Conservation (phyloP, 495 filamentous ascomycete species). For the Neurospora sp. region DNA sequence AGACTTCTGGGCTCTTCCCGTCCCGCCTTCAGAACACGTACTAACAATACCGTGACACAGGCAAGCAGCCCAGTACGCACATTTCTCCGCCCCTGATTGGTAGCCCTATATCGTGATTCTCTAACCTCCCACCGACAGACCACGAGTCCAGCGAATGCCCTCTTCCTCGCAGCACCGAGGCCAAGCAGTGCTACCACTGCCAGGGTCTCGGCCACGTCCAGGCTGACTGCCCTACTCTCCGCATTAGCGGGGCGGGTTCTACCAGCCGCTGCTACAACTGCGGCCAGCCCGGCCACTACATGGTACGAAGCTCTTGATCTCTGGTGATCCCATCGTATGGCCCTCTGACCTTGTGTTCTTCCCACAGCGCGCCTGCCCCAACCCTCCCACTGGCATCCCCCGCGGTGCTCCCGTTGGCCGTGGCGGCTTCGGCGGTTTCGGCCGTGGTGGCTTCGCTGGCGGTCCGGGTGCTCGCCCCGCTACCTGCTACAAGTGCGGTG, state of each 20-base stretch:
- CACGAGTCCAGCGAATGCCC: slow-evolving; percentile 98
- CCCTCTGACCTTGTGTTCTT: slow-evolving; percentile 1
- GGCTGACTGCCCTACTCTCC: slow-evolving; percentile 95
- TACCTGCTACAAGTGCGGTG: slow-evolving; percentile 99
- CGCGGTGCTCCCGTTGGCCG: slow-evolving; percentile 55
- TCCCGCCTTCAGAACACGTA: not conserved
- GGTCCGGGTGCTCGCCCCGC: slow-evolving; percentile 57
- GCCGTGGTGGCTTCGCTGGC: slow-evolving; percentile 57
- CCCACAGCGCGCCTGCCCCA: slow-evolving; percentile 71
- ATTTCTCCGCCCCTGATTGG: slow-evolving; percentile 9
- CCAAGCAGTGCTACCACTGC: slow-evolving; percentile 99
- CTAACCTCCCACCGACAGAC: slow-evolving; percentile 47
- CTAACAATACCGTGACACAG: slow-evolving; percentile 29
- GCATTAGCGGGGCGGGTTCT: slow-evolving; percentile 67
- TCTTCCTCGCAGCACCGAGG: slow-evolving; percentile 89
- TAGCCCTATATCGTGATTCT: slow-evolving; percentile 1
- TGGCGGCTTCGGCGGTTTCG: slow-evolving; percentile 51
- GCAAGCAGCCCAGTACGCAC: slow-evolving; percentile 73
- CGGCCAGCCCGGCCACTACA: slow-evolving; percentile 83
- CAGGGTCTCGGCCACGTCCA: slow-evolving; percentile 97
- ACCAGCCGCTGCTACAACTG: slow-evolving; percentile 94
- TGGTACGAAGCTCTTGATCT: slow-evolving; percentile 16
- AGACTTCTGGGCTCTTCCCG: not conserved
- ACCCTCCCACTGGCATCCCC: slow-evolving; percentile 47
- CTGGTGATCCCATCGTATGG: slow-evolving; percentile 3